These are phyloP conservation scores for Globisporangium echinulatum DNA, from an alignment of 352 stramenopile genomes.

Conservation along the genomic window DNA sequence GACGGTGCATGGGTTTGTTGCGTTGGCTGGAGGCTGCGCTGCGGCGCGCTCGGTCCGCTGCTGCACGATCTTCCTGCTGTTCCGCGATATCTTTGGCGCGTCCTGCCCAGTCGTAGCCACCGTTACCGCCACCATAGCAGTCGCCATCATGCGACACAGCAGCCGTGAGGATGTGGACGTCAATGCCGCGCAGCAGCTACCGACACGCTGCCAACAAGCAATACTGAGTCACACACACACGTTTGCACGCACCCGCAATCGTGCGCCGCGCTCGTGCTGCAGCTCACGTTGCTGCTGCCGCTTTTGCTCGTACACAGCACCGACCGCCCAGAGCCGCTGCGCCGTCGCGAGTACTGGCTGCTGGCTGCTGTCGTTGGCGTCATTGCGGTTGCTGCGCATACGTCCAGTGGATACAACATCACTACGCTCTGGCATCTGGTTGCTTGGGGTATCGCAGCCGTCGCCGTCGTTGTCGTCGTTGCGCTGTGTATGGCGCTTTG, in stretches of 20 bases:
- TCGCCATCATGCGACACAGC: not conserved
- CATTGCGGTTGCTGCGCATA: no score
- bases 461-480: not conserved
- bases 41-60: not conserved
- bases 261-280: conserved; percentile 20
- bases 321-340: conserved; percentile 30
- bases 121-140: not conserved
- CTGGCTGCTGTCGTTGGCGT: not conserved
- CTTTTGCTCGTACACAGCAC: conserved; percentile 37
- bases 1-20: no score
- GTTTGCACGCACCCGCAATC: conserved; percentile 26
- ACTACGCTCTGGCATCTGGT: not conserved
- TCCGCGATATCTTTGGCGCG: conserved; percentile 38
- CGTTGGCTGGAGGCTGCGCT: not conserved
- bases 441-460: not conserved
- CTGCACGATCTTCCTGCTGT: conserved; percentile 35
- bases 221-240: no score
- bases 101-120: conserved; percentile 16
- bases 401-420: no score
- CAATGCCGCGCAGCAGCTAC: not conserved
- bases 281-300: conserved; percentile 25
- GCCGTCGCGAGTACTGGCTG: conserved; percentile 13
- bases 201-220: not conserved
- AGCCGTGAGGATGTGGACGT: not conserved
- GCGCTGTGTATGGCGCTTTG: conserved; percentile 14